These are phyloP conservation scores for Dryas integrifolia DNA, from an alignment of 331 rosid species.

Conservation along the genomic window DNA sequence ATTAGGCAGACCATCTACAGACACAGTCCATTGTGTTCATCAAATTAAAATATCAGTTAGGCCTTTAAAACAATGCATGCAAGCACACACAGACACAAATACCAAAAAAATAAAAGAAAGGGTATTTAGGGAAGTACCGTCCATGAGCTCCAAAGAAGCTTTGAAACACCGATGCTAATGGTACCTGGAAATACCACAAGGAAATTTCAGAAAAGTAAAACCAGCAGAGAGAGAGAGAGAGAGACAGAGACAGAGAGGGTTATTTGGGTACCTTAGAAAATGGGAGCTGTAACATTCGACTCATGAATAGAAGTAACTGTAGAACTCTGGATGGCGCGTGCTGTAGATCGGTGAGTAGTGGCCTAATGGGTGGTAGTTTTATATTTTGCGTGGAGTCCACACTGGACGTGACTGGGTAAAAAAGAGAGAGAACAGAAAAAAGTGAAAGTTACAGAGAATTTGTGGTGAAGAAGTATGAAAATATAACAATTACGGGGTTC, in stretches of 20 bases:
- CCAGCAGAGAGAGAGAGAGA: background rate
- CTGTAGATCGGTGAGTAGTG: background rate
- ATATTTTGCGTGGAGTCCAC: too few relatives aligned
- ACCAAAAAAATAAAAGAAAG: background rate
- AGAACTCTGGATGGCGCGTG: background rate
- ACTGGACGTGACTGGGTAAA: background rate
- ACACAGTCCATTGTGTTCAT: background rate
- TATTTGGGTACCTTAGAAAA: slow-evolving; percentile 12
- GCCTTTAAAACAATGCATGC: background rate
- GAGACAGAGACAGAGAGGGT: background rate
- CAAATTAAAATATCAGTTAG: background rate
- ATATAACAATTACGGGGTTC: background rate
- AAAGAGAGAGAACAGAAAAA: background rate
- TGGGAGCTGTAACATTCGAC: slow-evolving; percentile 10
- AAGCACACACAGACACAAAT: background rate
- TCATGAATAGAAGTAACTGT: background rate
- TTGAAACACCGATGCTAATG: slow-evolving; percentile 32
- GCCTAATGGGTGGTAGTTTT: too few relatives aligned
- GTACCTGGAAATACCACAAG: slow-evolving; percentile 29
- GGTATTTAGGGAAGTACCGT: slow-evolving; percentile 30
- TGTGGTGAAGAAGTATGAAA: background rate
- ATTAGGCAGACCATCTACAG: background rate
- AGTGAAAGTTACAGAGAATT: background rate
- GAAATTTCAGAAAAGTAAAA: background rate
- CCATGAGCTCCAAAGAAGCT: slow-evolving; percentile 35